Base-by-base conservation (phyloP, 371 early-diverging fungal species). In the Coemansia sp. region DNA sequence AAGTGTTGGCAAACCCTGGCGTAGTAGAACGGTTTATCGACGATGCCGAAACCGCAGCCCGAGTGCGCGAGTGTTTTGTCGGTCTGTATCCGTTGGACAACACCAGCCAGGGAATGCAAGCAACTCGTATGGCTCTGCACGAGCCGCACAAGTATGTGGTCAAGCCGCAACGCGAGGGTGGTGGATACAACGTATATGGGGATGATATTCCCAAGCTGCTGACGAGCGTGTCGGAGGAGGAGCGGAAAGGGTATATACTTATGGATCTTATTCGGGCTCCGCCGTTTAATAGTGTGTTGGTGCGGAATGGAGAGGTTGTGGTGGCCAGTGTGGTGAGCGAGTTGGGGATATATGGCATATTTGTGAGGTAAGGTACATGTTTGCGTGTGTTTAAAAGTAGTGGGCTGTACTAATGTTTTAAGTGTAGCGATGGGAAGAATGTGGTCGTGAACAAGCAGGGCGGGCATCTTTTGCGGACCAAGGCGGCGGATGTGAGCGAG, bases 141-240 rank as follows among this genome's bases (percentile, higher is more conserved):
- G 67, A 85, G 17, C 91, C 93, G 2, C 84, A 83, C 12, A 71
- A 84, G 11, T 90, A 84, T 71, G 97, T 98, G 19, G 85, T 96
- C 84, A 98, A 98, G 77, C 97, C 99, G 3, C 97, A 96, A 78
- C 86, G 97, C 36, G 97, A 98, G 80, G 99, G 99, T 4, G 99
- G 99, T 12, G 98, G 95, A 36, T 93, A 96, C 83, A 98, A 98
- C 80, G 82, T 93, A 26, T 98, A 97, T 76, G 93, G 95, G 15
- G 70, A 83, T n/a, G 95, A 96, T 59, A 92, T 98, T 56, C 82
- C 86, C 5, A 49, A 48, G 5, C 70, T 78, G 0, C 69, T 98
- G 3, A 44, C 69, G 11, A 74, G 78, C 28, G 52, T 96, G 44
- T 76, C 85, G 0, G 73, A 67, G 3, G 82, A 86, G 32, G 93